Evolutionary conservation across 1,284 basidiomycete genomes (phyloP).

Genomic region (Schizopora paradoxa): DNA sequence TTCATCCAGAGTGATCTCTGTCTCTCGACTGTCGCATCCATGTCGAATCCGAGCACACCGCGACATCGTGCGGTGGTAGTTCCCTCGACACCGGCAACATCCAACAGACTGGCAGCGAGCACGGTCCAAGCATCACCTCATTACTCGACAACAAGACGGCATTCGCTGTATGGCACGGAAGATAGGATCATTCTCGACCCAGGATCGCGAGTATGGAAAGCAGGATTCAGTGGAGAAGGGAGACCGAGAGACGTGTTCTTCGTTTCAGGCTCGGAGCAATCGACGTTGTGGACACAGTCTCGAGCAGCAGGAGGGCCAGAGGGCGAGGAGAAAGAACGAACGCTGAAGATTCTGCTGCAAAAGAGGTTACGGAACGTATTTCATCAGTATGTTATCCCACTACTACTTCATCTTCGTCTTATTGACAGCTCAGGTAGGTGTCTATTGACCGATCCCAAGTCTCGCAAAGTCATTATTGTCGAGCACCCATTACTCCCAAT

Average conservation of each 20-base stretch:
- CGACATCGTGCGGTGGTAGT: slow-evolving; percentile 13
- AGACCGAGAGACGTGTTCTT: slow-evolving; percentile 73
- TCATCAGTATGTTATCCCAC: slow-evolving; percentile 61
- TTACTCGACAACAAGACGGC: slow-evolving; percentile 69
- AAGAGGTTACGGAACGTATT: slow-evolving; percentile 71
- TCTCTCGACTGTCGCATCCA: too few species aligned
- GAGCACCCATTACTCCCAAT: slow-evolving; percentile 87
- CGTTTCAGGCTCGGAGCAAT: slow-evolving; percentile 29
- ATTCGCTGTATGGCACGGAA: slow-evolving; percentile 81
- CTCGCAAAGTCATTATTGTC: slow-evolving; percentile 86
- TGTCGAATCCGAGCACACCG: too few species aligned
- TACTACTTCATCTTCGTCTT: too few species aligned
- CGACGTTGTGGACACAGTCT: slow-evolving; percentile 54
- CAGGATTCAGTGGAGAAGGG: slow-evolving; percentile 87
- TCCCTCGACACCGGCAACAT: slow-evolving; percentile 17
- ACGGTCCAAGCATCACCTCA: slow-evolving; percentile 64
- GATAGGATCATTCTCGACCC: slow-evolving; percentile 83
- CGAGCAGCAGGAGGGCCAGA: slow-evolving; percentile 49
- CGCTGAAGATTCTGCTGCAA: slow-evolving; percentile 67
- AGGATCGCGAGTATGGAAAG: slow-evolving; percentile 82
- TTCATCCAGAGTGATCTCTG: too few species aligned
- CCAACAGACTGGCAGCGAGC: slow-evolving; percentile 7
- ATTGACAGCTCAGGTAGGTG: slow-evolving; percentile 54
- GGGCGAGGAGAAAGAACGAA: slow-evolving; percentile 63
- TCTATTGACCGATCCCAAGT: slow-evolving; percentile 88